Percentiles rank a stretch among this genome's conserved stretches.
These are phyloP conservation scores for Scheffersomyces cryptocercus DNA, from an alignment of 1,139 yeast genomes.

Conservation along the genomic window DNA sequence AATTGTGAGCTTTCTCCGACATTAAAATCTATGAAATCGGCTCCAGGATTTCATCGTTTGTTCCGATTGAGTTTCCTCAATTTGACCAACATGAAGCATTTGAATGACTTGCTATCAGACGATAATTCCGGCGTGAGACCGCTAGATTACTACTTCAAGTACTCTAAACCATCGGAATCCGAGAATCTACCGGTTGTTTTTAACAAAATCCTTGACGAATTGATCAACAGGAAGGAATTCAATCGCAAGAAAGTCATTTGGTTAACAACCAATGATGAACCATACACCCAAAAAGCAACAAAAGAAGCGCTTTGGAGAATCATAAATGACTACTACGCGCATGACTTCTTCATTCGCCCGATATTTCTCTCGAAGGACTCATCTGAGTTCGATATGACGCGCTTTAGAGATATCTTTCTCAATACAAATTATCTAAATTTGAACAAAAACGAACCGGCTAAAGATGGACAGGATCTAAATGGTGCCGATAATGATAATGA, in stretches of 20 bases:
- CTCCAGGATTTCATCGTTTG: conserved; percentile 29
- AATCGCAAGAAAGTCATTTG: conserved; percentile 41
- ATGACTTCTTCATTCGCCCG: conserved; percentile 47
- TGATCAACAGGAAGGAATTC: conserved; percentile 30
- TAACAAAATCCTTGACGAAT: conserved; percentile 35
- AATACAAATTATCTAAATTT: conserved; percentile 37
- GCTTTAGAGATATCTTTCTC: conserved; percentile 58
- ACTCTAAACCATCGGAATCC: conserved; percentile 8
- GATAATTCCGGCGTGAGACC: conserved; percentile 20
- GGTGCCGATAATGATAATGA: conserved; percentile 5
- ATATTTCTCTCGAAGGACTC: conserved; percentile 46
- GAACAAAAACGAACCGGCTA: conserved; percentile 4
- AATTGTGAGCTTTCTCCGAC: conserved; percentile 38
- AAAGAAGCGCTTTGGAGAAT: conserved; percentile 53
- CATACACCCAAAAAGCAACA: conserved; percentile 26
- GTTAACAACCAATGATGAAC: conserved; percentile 45
- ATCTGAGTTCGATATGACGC: conserved; percentile 45
- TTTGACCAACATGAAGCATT: conserved; percentile 39
- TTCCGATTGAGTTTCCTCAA: conserved; percentile 39
- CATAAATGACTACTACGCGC: conserved; percentile 49
- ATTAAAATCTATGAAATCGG: conserved; percentile 24
- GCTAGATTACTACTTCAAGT: conserved; percentile 17
- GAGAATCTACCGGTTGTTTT: conserved; percentile 30
- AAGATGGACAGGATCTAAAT: conserved; percentile 8
- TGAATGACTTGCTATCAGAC: conserved; percentile 36